Evolutionary conservation across 441 rosid species (phyloP).

Genomic region (Aquilaria agallochum): DNA sequence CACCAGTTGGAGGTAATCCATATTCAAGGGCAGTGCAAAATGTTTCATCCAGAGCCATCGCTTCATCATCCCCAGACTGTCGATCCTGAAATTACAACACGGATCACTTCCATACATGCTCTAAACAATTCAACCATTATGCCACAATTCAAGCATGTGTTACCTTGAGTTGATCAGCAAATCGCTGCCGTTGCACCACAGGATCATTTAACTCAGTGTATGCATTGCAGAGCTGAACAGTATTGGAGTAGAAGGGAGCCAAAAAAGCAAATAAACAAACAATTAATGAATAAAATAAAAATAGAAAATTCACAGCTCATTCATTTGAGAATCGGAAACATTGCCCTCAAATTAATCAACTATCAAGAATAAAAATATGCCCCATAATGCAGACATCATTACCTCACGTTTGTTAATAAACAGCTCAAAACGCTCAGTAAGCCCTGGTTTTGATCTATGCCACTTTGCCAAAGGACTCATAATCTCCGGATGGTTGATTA

Average conservation of each 20-base stretch:
- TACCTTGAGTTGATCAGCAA: slow-evolving; percentile 91
- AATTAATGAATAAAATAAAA: not conserved
- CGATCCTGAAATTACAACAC: slow-evolving; percentile 46
- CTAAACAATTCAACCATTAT: not conserved
- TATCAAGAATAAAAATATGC: not conserved
- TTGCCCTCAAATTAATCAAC: too few species aligned
- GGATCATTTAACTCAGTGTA: slow-evolving; percentile 93
- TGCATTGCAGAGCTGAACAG: slow-evolving; percentile 71
- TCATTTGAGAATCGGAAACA: too few species aligned
- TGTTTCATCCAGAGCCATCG: slow-evolving; percentile 85
- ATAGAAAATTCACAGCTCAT: not conserved
- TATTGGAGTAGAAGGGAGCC: not conserved
- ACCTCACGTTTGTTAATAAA: slow-evolving; percentile 87
- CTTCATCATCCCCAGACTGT: slow-evolving; percentile 87
- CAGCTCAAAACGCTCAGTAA: slow-evolving; percentile 84
- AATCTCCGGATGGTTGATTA: slow-evolving; percentile 88
- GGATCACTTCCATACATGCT: slow-evolving; percentile 6
- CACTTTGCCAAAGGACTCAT: slow-evolving; percentile 96
- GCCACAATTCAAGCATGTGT: not conserved
- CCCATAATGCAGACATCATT: slow-evolving; percentile 9
- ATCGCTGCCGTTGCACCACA: slow-evolving; percentile 76
- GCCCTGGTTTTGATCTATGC: slow-evolving; percentile 63
- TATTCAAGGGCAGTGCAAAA: slow-evolving; percentile 81
- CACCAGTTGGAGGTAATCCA: slow-evolving; percentile 92
- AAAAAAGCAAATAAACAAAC: not conserved